Base-by-base conservation (phyloP, 805 yeast species). In the Wickerhamiella kazuoi region DNA sequence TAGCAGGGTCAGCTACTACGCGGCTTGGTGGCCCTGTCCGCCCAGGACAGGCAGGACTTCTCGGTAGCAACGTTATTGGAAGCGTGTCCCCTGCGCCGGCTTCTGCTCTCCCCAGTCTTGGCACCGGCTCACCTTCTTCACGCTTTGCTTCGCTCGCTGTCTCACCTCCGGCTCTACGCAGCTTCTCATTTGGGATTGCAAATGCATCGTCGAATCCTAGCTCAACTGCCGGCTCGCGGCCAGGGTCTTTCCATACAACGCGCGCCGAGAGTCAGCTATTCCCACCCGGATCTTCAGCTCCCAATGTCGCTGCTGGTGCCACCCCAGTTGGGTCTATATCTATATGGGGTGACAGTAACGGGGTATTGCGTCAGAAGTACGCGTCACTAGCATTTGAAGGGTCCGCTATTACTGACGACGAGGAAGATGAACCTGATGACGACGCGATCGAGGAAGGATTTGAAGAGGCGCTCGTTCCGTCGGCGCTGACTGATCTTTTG, bases 401-500 rank as follows among this genome's bases (percentile, higher is more conserved):
- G 15, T 56, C 52, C 3, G 63, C 61, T 17, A 50, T 65, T n/a
- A 58, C 52, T 5, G 57, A 56, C 26, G 66, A 63, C 35, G 65
- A 61, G 40, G 60, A 55, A 15, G 71, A 64, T 37, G 71, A 67
- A 34, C 67, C 45, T n/a, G 69, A 64, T 34, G 71, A 67, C 43
- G 66, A 54, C 28, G 59, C 50, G 36, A 23, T 11, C 11, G 65
- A 54, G 39, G 59, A 56, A 29, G 60, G 66, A 5, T 69, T 61
- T 52, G 80, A 71, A 35, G 86, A 80, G 46, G 93, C 80, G 52
- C 79, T 73, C 48, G 79, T 84, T 3, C 96, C 96, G 1, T 74
- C 77, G 4, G 72, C 86, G 21, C 60, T 84, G 30, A 71, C 76
- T n/a, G 94, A 82, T 46, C 61, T 83, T 37, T 60, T 86, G 36